These are phyloP conservation scores for Cystofilobasidium ferigula DNA, from an alignment of 768 basidiomycete genomes.

Conservation along the genomic window DNA sequence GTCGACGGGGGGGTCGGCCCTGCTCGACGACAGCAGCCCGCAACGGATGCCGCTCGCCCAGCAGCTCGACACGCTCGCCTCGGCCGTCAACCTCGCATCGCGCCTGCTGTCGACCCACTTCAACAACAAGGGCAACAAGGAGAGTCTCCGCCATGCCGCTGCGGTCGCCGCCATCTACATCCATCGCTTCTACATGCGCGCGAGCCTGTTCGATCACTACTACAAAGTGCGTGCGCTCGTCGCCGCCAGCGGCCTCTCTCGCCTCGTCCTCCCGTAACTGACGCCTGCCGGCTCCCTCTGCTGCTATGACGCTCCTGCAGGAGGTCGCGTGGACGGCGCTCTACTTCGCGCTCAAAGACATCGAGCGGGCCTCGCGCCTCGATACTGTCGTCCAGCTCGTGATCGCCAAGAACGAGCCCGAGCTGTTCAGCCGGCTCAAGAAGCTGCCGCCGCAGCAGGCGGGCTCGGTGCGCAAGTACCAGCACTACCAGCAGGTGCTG, in stretches of 20 bases:
- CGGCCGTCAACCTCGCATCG: background rate
- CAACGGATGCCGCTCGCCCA: background rate
- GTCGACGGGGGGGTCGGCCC: background rate
- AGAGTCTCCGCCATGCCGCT: background rate
- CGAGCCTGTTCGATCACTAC: background rate
- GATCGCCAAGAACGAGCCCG: background rate
- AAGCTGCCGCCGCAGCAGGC: no score
- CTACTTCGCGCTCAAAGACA: background rate
- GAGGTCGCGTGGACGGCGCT: background rate
- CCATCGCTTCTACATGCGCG: slow-evolving; percentile 4
- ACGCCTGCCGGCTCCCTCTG: no score
- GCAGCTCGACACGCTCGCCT: background rate
- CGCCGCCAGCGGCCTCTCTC: background rate
- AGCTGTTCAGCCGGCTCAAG: background rate
- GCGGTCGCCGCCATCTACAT: background rate
- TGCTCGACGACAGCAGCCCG: background rate
- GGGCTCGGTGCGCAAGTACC: background rate
- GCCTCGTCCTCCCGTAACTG: no score
- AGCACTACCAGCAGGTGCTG: background rate
- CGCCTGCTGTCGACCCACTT: background rate
- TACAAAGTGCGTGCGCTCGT: background rate
- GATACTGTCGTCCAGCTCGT: background rate
- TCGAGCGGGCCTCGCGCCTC: background rate
- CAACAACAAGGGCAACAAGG: background rate
- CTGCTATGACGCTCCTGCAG: background rate